Evolutionary conservation across 148 eudicot genomes (phyloP).

Genomic region (Spergularia bocconei): DNA sequence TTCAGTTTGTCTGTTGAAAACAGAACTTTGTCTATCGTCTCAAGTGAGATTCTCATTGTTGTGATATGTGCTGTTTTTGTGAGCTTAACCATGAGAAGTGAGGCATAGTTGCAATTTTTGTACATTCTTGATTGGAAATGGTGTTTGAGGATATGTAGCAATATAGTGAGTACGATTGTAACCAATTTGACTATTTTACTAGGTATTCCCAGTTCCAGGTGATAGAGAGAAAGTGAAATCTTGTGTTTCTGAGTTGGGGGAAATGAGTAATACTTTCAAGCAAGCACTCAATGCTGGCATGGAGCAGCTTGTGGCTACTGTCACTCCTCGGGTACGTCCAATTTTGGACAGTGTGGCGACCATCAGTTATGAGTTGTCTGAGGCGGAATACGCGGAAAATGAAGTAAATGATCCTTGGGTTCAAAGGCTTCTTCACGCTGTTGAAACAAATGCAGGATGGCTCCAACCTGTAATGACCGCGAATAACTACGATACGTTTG

Average conservation of each 20-base stretch:
- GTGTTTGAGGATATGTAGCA: background rate
- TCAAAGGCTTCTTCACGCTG: slow-evolving; percentile 84
- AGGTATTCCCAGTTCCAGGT: slow-evolving; percentile 80
- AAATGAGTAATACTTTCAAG: slow-evolving; percentile 71
- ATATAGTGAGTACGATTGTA: background rate
- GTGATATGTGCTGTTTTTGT: no score
- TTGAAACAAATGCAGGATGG: slow-evolving; percentile 79
- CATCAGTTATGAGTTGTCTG: slow-evolving; percentile 88
- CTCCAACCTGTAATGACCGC: slow-evolving; percentile 86
- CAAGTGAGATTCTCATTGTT: no score
- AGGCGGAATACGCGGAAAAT: slow-evolving; percentile 90
- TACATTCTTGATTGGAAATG: background rate
- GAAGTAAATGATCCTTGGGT: slow-evolving; percentile 98
- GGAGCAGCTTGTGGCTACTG: slow-evolving; percentile 77
- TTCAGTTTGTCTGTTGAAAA: no score
- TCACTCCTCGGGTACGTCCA: slow-evolving; percentile 78
- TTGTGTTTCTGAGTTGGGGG: slow-evolving; percentile 72
- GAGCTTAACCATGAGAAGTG: no score
- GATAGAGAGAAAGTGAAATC: slow-evolving; percentile 83
- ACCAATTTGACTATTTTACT: slow-evolving; percentile 16
- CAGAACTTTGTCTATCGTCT: no score
- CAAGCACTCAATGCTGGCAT: slow-evolving; percentile 67
- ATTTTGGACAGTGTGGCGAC: slow-evolving; percentile 76
- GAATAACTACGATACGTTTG: slow-evolving; percentile 75
- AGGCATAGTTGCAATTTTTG: no score